phyloP scores from a whole-genome alignment of 768 basidiomycete genomes.

The Mycena maculata region DNA sequence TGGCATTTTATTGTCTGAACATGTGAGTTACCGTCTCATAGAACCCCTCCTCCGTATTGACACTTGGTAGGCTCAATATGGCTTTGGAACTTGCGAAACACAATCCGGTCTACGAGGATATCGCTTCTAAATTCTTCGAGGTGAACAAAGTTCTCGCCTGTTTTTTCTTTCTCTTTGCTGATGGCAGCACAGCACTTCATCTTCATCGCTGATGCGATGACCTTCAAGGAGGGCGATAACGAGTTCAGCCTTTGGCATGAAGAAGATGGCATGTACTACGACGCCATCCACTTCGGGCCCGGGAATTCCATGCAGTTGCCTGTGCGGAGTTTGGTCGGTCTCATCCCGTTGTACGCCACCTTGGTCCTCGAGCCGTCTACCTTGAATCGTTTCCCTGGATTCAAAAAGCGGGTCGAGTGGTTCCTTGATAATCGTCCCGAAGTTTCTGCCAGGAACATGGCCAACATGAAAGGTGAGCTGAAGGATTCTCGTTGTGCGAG shows the following conservation, averaged over 20 bases:
- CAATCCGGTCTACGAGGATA: conserved; percentile 97
- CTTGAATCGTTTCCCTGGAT: conserved; percentile 93
- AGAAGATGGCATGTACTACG: conserved; percentile 98
- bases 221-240: conserved; percentile 82
- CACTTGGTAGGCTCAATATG: conserved; percentile 83
- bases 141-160: conserved; percentile 49
- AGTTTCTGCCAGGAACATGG: conserved; percentile 91
- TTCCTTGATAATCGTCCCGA: conserved; percentile 94
- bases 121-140: conserved; percentile 98
- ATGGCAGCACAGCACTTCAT: conserved; percentile 83
- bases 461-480: conserved; percentile 88
- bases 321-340: conserved; percentile 94
- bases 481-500: neutral
- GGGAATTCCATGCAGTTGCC: conserved; percentile 90
- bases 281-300: conserved; percentile 90
- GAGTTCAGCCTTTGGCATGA: conserved; percentile 95
- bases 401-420: conserved; percentile 99
- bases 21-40: conserved; percentile 63
- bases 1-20: conserved; percentile 98
- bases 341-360: conserved; percentile 96
- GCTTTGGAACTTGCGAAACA: conserved; percentile 98
- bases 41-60: conserved; percentile 11
- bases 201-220: conserved; percentile 99
- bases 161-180: conserved; percentile 26
- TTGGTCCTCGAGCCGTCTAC: conserved; percentile 91